These are phyloP conservation scores for Pseudozyma thailandica DNA, from an alignment of 1,284 basidiomycete genomes.

Conservation along the genomic window DNA sequence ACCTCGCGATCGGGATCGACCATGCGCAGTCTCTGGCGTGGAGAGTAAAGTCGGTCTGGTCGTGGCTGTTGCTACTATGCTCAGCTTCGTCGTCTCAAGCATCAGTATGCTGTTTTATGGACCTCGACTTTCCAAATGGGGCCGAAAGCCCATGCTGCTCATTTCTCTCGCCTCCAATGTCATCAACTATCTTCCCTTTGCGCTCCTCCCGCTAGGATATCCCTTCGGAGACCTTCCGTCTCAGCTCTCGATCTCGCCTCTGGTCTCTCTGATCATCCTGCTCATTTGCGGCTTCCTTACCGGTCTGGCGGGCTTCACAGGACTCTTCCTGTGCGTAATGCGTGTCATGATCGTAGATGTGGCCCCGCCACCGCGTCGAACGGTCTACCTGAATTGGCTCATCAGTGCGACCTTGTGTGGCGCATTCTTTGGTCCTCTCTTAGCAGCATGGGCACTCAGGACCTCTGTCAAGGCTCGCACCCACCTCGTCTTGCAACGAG, in stretches of 20 bases:
- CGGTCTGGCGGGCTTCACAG: slow-evolving; percentile 38
- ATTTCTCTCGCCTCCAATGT: slow-evolving; percentile 39
- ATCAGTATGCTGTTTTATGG: slow-evolving; percentile 50
- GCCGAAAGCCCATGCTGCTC: slow-evolving; percentile 43
- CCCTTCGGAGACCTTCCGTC: slow-evolving; percentile 39
- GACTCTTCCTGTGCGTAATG: slow-evolving; percentile 35
- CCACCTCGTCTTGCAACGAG: neutral
- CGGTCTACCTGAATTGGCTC: slow-evolving; percentile 39
- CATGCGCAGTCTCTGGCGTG: slow-evolving; percentile 44
- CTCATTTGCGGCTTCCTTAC: slow-evolving; percentile 37
- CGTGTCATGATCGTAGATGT: slow-evolving; percentile 46
- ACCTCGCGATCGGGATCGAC: slow-evolving; percentile 36
- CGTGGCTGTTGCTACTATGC: slow-evolving; percentile 40
- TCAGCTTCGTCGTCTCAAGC: slow-evolving; percentile 41
- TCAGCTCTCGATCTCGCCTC: slow-evolving; percentile 29
- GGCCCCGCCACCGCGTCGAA: slow-evolving; percentile 33
- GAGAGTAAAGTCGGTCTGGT: slow-evolving; percentile 44
- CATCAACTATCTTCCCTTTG: slow-evolving; percentile 43
- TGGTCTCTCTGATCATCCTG: slow-evolving; percentile 31
- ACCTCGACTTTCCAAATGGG: slow-evolving; percentile 39
- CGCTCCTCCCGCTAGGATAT: slow-evolving; percentile 38
- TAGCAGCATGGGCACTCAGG: slow-evolving; percentile 44
- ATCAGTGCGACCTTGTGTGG: slow-evolving; percentile 41
- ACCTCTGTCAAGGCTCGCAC: slow-evolving; percentile 27
- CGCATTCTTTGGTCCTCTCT: slow-evolving; percentile 37